These are phyloP conservation scores for Nasturtium officinale DNA, from an alignment of 345 rosid genomes.

Conservation along the genomic window DNA sequence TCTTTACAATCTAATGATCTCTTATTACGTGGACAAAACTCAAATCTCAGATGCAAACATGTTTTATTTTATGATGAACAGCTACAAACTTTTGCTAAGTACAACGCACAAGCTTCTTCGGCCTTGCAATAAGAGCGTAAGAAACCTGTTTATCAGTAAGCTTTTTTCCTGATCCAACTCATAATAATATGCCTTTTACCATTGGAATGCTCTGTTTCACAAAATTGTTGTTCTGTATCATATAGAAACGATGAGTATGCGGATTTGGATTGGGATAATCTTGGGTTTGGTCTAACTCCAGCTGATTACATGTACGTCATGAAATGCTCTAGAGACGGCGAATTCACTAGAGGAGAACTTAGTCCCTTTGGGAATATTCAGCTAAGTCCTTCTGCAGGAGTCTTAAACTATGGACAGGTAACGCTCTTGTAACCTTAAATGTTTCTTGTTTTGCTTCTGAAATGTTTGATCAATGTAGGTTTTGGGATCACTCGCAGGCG, in stretches of 20 bases:
- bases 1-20: neutral
- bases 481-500: constrained; percentile 49
- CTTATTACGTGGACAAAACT: neutral
- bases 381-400: constrained; percentile 58
- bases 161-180: neutral
- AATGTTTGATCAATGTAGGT: neutral
- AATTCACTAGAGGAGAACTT: constrained; percentile 41
- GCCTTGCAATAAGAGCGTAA: constrained; percentile 39
- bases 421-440: neutral
- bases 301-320: constrained; percentile 76
- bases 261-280: constrained; percentile 82
- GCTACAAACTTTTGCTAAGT: constrained; percentile 31
- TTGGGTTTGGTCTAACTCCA: constrained; percentile 67
- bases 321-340: constrained; percentile 55
- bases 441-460: constrained; percentile 17
- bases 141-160: constrained; percentile 34
- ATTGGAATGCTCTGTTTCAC: constrained; percentile 13
- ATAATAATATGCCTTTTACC: neutral
- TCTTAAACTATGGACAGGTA: constrained; percentile 68
- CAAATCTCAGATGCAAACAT: constrained; percentile 27
- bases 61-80: constrained; percentile 8
- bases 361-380: constrained; percentile 50
- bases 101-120: constrained; percentile 46
- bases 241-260: constrained; percentile 55
- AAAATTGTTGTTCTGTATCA: constrained; percentile 1